phyloP scores from a whole-genome alignment of 345 rosid genomes.

The Rhizophora mangle region DNA sequence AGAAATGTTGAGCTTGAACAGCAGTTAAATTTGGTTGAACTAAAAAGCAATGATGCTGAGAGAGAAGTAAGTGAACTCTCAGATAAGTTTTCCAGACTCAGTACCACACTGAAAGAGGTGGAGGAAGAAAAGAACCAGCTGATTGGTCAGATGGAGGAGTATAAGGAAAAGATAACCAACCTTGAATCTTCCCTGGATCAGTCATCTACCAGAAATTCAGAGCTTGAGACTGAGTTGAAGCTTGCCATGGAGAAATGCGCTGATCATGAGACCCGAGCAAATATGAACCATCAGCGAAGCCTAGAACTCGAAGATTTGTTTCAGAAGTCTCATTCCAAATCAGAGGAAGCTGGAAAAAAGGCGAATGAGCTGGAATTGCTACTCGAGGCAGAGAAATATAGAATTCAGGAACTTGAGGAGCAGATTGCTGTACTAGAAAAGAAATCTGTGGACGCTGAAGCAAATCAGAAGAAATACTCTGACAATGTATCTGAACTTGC shows the following conservation, averaged over 20 bases:
- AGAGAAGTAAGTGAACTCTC: conserved; percentile 52
- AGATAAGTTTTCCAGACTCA: conserved; percentile 54
- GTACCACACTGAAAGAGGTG: conserved; percentile 38
- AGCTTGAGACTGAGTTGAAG: conserved; percentile 64
- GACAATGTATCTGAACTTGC: conserved; percentile 58
- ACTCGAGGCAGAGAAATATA: conserved; percentile 82
- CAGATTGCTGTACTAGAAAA: conserved; percentile 62
- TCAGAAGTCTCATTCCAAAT: conserved; percentile 27
- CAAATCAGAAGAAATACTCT: conserved; percentile 47
- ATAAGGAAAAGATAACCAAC: conserved; percentile 44
- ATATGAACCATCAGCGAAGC: conserved; percentile 26
- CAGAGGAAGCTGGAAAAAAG: conserved; percentile 61
- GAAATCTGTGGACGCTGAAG: conserved; percentile 64
- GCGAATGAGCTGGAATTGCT: conserved; percentile 75
- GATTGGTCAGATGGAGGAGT: conserved; percentile 43
- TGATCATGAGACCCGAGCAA: conserved; percentile 57
- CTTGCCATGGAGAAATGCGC: conserved; percentile 46
- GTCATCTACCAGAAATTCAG: conserved; percentile 39
- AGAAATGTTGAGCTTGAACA: conserved; percentile 73
- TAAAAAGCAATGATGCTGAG: conserved; percentile 54
- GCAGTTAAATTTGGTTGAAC: conserved; percentile 49
- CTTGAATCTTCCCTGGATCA: conserved; percentile 58
- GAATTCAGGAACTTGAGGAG: conserved; percentile 92
- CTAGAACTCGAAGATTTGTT: conserved; percentile 31
- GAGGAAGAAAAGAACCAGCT: conserved; percentile 61